These are phyloP conservation scores for Schizothecium vesticola DNA, from an alignment of 495 filamentous ascomycete species.

Conservation along the genomic window DNA sequence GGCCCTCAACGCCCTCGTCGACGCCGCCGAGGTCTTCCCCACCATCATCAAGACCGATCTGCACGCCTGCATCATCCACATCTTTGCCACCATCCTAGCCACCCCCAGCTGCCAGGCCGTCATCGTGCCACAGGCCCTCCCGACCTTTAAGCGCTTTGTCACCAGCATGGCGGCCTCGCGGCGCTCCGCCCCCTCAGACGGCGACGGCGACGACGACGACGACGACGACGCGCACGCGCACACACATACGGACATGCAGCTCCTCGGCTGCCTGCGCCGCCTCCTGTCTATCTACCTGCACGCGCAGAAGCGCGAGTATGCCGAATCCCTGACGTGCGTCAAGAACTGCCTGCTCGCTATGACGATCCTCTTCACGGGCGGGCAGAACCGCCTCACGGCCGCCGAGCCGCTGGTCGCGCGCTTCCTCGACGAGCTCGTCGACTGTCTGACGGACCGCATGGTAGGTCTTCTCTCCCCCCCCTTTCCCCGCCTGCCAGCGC, in stretches of 20 bases:
- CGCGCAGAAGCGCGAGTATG: conserved; percentile 76
- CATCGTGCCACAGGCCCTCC: conserved; percentile 84
- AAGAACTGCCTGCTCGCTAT: conserved; percentile 86
- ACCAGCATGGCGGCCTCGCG: conserved; percentile 56
- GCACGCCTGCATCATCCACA: conserved; percentile 93
- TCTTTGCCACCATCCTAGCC: conserved; percentile 87
- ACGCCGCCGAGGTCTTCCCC: conserved; percentile 91
- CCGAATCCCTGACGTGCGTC: conserved; percentile 77
- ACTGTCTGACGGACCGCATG: conserved; percentile 76
- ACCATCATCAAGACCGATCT: conserved; percentile 94
- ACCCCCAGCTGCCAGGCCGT: conserved; percentile 79
- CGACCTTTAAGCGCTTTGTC: conserved; percentile 88
- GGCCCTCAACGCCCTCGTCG: conserved; percentile 80
- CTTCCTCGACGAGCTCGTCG: conserved; percentile 70
- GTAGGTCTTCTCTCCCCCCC: conserved; percentile 25
- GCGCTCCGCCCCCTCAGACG: not conserved
- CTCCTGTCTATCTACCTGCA: conserved; percentile 76
- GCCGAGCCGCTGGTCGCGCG: conserved; percentile 63
- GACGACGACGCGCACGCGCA: conserved; percentile 26
- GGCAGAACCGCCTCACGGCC: conserved; percentile 63
- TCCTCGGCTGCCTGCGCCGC: conserved; percentile 67
- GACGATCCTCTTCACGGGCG: conserved; percentile 82
- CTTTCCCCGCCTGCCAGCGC: not conserved
- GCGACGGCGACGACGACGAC: conserved; percentile 17
- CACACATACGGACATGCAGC: conserved; percentile 43